Base-by-base conservation (phyloP, 1,139 yeast species). In the Suhomyces guaymorum region DNA sequence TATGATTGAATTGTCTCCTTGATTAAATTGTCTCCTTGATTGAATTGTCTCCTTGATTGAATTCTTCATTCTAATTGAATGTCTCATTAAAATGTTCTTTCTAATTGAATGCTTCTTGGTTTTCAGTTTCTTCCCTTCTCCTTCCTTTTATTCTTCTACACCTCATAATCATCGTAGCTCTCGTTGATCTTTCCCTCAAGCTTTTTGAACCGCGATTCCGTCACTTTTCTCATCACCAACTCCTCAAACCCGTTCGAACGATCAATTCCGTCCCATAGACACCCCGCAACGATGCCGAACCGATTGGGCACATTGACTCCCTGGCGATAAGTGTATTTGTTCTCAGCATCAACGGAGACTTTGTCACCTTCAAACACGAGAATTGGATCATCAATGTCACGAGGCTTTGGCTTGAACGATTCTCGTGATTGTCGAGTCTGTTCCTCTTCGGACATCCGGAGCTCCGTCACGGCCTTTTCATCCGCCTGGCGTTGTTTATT, bases 181-280 rank as follows among this genome's bases (percentile, higher is more conserved):
- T 59, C 56, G 26, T 47, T 49, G 19, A 48, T 42, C 28, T 39
- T 38, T 4, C 41, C 37, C 15, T 51, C 55, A 24, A 51, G 37
- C 33, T 53, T 58, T 37, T 53, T 49, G 39, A 66, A 62, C 42
- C 69, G 65, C 7, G 49, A 38, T 33, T 80, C 82, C 20, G 66
- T 70, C 37, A 77, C 75, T 43, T 72, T 75, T 24, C 73, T 66
- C 51, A 86, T 70, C 69, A 85, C 73, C 42, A 72, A 64, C 32
- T 64, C 66, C 54, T 90, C 97, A 59, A 85, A 90, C n/a, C 97
- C 97, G 54, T 83, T 90, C 0, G 95, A 78, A 41, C 97, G 65
- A 57, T 88, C 94, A 1, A 89, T 81, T 0, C 97, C 97, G 55
- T 90, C 97, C 97, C 97, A 90, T 38, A 87, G 66, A 46, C 70